These are phyloP conservation scores for Termitomyces sp. DNA, from an alignment of 768 basidiomycete species.

Conservation along the genomic window DNA sequence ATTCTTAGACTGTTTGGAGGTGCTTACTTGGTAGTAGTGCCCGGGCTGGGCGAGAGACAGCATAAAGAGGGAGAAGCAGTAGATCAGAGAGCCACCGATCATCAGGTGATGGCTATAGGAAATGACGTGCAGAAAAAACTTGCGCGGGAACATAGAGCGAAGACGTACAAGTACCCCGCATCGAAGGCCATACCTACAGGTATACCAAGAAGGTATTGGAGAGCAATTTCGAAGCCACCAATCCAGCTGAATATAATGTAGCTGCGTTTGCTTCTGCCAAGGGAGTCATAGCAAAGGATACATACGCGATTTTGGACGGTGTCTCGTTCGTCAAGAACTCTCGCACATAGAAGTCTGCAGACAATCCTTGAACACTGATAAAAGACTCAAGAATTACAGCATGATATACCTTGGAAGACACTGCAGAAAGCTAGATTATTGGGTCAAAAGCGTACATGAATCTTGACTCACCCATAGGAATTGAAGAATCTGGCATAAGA, in stretches of 20 bases:
- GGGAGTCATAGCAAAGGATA: background rate
- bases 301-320: constrained; percentile 13
- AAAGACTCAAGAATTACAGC: background rate
- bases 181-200: constrained; percentile 24
- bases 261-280: background rate
- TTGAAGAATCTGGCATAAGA: constrained; percentile 11
- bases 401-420: constrained; percentile 11
- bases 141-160: background rate
- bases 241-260: constrained; percentile 18
- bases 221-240: constrained; percentile 30
- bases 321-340: constrained; percentile 13
- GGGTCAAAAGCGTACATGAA: background rate
- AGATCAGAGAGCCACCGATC: constrained; percentile 32
- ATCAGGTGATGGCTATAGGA: constrained; percentile 28
- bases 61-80: constrained; percentile 33
- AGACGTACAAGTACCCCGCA: constrained; percentile 21
- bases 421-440: background rate
- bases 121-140: background rate
- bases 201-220: constrained; percentile 22
- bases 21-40: constrained; percentile 26
- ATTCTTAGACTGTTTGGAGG: background rate
- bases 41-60: constrained; percentile 29
- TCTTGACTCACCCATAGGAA: constrained; percentile 10
- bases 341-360: constrained; percentile 13
- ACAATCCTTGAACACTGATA: background rate